Evolutionary conservation across 2,329 filamentous ascomycete genomes (phyloP), one percentile per base, ranked within the genome.

Genomic region (Botrytis squamosa): DNA sequence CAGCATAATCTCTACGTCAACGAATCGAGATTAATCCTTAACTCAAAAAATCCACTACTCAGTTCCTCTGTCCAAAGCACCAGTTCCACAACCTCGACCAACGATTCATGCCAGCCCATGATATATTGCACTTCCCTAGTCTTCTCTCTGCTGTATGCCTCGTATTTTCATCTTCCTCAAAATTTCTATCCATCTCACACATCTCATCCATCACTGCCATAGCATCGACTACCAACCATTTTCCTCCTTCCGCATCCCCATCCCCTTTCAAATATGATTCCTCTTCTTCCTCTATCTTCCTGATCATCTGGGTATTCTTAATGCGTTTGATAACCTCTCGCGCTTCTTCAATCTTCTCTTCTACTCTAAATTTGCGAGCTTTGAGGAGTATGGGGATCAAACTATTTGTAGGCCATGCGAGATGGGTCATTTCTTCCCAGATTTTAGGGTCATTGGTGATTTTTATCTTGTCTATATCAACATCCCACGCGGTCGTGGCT

Each of bases 401-500:
- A 22, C 29, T 29, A 3, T 60, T 22, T 60, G 29, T 20, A 4
- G 57, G 33, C 57, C 18, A 60, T 60, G 33, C 29, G 1, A 60
- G 33, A 60, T 36, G 57, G 1, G 18, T 5, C 57, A 60, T 60
- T 60, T 36, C 18, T 36, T 60, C n/a, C 29, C 20, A 60, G 1
- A 60, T 60, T 4, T 60, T 16, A 2, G 57, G 18, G 18, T 22
- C n/a, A 29, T 22, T 20, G 8, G 57, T 36, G 8, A 36, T 20
- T 0, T 55, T 0, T 29, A 29, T 55, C 6, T 18, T 55, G 0
- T 55, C 52, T 4, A 16, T 9, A 2, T 29, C n/a, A 29, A 4
- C 14, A 29, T 18, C 14, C n/a, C n/a, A 18, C 6, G 8, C 3
- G 14, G n/a, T 0, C 12, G n/a, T 29, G 2, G n/a, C 0, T 3